phyloP scores from a whole-genome alignment of 73 alveolate species.

The Paramecium octaurelia region DNA sequence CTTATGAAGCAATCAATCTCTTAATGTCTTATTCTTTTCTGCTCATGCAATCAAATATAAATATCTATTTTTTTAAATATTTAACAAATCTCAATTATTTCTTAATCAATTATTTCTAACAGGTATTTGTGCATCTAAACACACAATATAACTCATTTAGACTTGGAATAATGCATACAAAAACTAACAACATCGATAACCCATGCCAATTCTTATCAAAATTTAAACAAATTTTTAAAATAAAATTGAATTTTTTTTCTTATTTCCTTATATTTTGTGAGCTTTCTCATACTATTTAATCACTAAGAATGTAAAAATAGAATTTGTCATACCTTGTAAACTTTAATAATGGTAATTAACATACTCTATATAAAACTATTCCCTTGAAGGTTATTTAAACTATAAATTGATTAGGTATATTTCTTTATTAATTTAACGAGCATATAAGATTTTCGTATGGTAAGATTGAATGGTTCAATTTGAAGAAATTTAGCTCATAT shows the following conservation, averaged over 20 bases:
- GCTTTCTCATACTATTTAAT: too few species aligned
- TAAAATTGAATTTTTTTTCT: not conserved
- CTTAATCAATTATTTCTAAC: not conserved
- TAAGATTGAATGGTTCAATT: not conserved
- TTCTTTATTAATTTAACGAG: too few species aligned
- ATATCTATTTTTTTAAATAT: slow-evolving; percentile 37
- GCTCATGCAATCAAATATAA: slow-evolving; percentile 28
- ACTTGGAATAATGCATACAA: not conserved
- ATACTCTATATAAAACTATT: not conserved
- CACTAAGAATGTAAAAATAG: not conserved
- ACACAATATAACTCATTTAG: not conserved
- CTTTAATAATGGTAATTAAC: not conserved
- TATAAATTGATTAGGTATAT: not conserved
- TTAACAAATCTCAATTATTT: slow-evolving; percentile 35
- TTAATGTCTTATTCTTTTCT: slow-evolving; percentile 64
- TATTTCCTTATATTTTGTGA: not conserved
- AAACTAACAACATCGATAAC: not conserved
- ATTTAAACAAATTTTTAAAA: not conserved
- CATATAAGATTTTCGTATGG: too few species aligned
- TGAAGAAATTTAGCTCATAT: too few species aligned
- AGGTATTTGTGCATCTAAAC: not conserved
- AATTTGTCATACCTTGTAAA: not conserved
- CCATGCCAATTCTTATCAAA: not conserved
- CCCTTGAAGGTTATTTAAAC: not conserved
- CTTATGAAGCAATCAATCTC: slow-evolving; percentile 64